These are phyloP conservation scores for Cytospora piceicola DNA, from an alignment of 2,329 filamentous ascomycete genomes.

Conservation along the genomic window DNA sequence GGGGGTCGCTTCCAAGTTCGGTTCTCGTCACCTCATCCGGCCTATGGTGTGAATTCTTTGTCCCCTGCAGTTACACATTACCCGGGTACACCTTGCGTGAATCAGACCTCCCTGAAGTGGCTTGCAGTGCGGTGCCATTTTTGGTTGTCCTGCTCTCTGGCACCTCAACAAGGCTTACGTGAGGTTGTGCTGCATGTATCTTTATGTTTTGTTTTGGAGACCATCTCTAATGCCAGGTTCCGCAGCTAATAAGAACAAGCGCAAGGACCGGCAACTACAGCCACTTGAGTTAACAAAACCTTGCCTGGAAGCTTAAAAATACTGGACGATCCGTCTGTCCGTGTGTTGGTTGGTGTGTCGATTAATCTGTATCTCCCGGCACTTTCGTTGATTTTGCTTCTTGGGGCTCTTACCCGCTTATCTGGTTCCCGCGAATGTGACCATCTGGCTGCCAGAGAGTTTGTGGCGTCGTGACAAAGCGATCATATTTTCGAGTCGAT, in stretches of 20 bases:
- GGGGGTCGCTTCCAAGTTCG: slow-evolving; percentile 18
- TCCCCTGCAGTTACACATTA: background rate
- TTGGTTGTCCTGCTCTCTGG: background rate
- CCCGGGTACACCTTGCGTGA: background rate
- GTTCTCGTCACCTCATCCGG: slow-evolving; percentile 10
- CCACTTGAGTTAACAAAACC: background rate
- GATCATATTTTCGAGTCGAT: slow-evolving; percentile 2
- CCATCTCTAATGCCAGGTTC: background rate
- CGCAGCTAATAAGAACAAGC: background rate
- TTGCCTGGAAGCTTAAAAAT: background rate
- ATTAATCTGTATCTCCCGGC: background rate
- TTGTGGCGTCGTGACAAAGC: background rate
- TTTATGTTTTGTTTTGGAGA: background rate
- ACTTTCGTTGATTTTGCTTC: background rate
- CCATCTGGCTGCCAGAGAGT: slow-evolving; percentile 1
- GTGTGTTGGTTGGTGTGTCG: background rate
- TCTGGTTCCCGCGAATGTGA: slow-evolving; percentile 1
- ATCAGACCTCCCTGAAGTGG: background rate
- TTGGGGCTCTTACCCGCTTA: background rate
- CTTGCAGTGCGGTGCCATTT: background rate
- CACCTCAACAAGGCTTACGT: background rate
- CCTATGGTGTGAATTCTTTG: background rate
- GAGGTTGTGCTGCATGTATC: background rate
- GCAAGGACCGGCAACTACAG: background rate
- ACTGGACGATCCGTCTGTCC: background rate